A percentile compares a stretch with the other conserved stretches of the same genome.
Conservation (phyloP, 805 yeast species). For the Danielia reshetovae region DNA sequence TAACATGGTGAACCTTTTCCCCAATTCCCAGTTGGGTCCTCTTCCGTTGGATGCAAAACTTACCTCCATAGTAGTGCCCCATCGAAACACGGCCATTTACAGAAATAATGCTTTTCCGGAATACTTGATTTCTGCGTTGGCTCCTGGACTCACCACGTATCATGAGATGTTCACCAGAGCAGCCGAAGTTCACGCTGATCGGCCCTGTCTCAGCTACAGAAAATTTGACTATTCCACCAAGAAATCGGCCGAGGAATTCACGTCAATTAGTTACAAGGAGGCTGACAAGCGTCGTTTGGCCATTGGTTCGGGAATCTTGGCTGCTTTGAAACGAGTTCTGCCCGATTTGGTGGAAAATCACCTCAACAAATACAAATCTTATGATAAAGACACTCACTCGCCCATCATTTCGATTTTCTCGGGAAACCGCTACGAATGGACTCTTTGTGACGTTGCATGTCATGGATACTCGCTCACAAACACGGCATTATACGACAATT, state of each 20-base stretch:
- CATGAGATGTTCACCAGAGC: conserved; percentile 30
- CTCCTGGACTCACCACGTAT: conserved; percentile 35
- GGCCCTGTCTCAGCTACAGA: conserved; percentile 37
- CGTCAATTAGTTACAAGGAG: conserved; percentile 39
- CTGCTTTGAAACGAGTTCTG: conserved; percentile 23
- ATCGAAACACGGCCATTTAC: conserved; percentile 5
- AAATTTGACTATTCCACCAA: conserved; percentile 31
- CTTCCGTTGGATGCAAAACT: conserved; percentile 5
- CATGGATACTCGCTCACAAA: conserved; percentile 16
- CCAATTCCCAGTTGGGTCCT: conserved; percentile 1
- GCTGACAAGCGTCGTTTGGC: conserved; percentile 40
- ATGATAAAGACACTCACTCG: conserved; percentile 8
- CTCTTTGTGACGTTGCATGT: conserved; percentile 14
- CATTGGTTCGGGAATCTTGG: conserved; percentile 53
- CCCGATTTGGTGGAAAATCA: conserved; percentile 26
- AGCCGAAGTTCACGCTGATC: conserved; percentile 19
- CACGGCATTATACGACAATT: conserved; percentile 20
- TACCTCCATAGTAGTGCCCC: conserved; percentile 2
- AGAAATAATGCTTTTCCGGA: conserved; percentile 11
- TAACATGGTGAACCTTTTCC: conserved; percentile 2
- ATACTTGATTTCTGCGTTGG: conserved; percentile 6
- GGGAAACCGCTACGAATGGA: conserved; percentile 13
- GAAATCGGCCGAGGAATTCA: conserved; percentile 29
- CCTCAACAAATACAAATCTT: conserved; percentile 1
- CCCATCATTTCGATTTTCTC: conserved; percentile 19